These are phyloP conservation scores for Syzygium syzygioides DNA, from an alignment of 441 rosid genomes.

Conservation along the genomic window DNA sequence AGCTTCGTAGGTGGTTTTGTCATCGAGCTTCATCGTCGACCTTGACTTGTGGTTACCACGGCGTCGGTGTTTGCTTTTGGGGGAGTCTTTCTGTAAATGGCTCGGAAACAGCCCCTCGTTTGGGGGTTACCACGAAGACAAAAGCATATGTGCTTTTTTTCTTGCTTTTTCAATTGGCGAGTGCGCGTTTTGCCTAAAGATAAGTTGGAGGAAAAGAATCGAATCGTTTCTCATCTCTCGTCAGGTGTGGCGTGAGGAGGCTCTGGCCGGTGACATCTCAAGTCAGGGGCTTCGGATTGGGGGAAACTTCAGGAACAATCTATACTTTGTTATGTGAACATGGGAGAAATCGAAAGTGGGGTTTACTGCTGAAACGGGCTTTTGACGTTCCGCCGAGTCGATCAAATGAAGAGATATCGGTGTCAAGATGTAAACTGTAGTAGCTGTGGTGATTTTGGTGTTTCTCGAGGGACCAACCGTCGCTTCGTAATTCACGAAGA, in stretches of 20 bases:
- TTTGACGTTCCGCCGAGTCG: neutral
- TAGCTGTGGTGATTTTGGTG: neutral
- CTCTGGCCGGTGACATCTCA: neutral
- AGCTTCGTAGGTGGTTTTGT: neutral
- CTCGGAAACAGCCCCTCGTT: neutral
- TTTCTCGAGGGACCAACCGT: neutral
- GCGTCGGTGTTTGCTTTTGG: neutral
- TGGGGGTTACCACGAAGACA: neutral
- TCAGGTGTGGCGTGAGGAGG: neutral
- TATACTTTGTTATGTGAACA: neutral
- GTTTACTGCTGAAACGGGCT: too few species aligned
- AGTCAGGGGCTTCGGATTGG: neutral
- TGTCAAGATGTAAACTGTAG: neutral
- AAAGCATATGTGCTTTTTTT: neutral
- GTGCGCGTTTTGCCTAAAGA: neutral
- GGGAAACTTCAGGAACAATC: neutral
- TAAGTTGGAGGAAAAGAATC: neutral
- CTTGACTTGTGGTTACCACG: neutral
- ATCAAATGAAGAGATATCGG: neutral
- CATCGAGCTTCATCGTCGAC: neutral
- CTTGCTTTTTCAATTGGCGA: neutral
- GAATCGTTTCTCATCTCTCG: neutral
- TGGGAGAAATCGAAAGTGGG: neutral
- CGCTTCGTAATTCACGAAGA: neutral
- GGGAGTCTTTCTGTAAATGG: neutral